Evolutionary conservation across 768 basidiomycete species (phyloP).

Genomic region (Mycena crocata): DNA sequence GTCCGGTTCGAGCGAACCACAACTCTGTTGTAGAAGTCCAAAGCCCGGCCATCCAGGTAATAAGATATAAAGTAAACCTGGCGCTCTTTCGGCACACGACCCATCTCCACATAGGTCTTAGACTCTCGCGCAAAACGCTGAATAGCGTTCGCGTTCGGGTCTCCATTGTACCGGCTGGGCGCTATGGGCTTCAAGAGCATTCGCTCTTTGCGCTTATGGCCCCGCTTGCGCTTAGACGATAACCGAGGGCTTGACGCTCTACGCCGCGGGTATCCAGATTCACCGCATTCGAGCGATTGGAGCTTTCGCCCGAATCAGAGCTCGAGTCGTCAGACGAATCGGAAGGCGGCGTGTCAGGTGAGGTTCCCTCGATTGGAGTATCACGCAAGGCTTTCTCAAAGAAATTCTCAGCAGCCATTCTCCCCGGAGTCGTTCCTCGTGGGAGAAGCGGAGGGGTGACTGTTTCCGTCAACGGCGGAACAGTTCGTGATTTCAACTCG

Average conservation of each 20-base stretch:
- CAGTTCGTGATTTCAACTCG: background rate
- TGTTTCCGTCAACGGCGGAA: no score
- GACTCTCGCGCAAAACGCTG: background rate
- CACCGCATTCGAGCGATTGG: background rate
- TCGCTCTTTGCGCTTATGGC: background rate
- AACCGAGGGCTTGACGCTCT: background rate
- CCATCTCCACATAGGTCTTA: slow-evolving; percentile 2
- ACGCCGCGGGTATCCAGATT: background rate
- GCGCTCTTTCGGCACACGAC: slow-evolving; percentile 17
- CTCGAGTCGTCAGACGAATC: slow-evolving; percentile 1
- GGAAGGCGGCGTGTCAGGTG: background rate
- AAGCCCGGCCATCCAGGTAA: slow-evolving; percentile 44
- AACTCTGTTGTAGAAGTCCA: slow-evolving; percentile 40
- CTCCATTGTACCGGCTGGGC: background rate
- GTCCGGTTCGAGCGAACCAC: slow-evolving; percentile 30
- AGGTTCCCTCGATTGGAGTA: background rate
- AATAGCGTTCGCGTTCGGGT: background rate
- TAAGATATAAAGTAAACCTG: slow-evolving; percentile 36
- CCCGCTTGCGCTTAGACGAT: background rate
- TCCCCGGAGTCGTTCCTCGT: background rate
- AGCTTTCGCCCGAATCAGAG: background rate
- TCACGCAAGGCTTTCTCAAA: background rate
- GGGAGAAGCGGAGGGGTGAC: background rate
- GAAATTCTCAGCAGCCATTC: background rate
- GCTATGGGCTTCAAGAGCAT: slow-evolving; percentile 10